Evolutionary conservation across 176 grass and related monocot genomes (phyloP).

Genomic region (Phoenix dactylifera): DNA sequence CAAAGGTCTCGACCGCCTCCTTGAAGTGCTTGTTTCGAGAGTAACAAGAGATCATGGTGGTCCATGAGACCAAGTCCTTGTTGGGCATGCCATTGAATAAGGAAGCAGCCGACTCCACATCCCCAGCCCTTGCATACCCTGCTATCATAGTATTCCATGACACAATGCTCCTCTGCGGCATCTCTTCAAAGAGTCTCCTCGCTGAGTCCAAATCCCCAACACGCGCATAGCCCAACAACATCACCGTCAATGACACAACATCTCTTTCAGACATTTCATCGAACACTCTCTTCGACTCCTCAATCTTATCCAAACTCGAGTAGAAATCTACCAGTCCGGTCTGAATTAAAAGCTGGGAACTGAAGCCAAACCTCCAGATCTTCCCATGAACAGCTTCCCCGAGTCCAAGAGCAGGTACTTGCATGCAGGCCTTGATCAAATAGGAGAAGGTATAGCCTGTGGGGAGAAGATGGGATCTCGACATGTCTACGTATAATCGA

Average conservation of each 20-base stretch:
- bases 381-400: constrained; percentile 11
- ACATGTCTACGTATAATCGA: constrained; percentile 4
- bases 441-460: constrained; percentile 9
- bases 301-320: neutral
- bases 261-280: constrained; percentile 20
- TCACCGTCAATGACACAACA: constrained; percentile 12
- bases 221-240: neutral
- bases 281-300: neutral
- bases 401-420: neutral
- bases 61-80: constrained; percentile 20
- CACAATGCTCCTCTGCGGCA: constrained; percentile 11
- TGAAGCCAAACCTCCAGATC: constrained; percentile 8
- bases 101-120: neutral
- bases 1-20: constrained; percentile 8
- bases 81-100: constrained; percentile 14
- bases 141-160: constrained; percentile 22
- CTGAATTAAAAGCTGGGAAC: constrained; percentile 9
- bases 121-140: constrained; percentile 3
- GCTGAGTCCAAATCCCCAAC: constrained; percentile 11
- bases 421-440: constrained; percentile 11
- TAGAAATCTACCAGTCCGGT: constrained; percentile 3
- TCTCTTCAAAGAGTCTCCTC: constrained; percentile 12
- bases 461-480: neutral
- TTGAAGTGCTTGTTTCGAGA: constrained; percentile 15
- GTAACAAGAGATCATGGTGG: constrained; percentile 25